A percentile compares a stretch with the other conserved stretches of the same genome.
phyloP scores from a whole-genome alignment of 2,329 filamentous ascomycete species.

The Metarhizium anisopliae region DNA sequence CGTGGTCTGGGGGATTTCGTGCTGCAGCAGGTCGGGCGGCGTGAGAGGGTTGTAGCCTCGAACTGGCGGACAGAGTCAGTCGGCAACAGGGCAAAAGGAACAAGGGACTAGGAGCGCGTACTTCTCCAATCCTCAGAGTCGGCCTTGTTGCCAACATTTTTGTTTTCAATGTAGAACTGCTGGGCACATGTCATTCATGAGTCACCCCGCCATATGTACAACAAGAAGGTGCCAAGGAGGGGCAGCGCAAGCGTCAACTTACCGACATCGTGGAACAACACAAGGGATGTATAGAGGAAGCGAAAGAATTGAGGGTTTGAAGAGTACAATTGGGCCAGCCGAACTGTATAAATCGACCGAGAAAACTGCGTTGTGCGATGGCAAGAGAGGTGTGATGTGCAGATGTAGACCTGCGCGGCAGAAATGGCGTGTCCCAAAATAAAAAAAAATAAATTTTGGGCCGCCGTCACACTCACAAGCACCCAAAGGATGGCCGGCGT shows the following conservation, averaged over 20 bases:
- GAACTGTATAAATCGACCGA: conserved; percentile 4
- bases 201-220: conserved; percentile 13
- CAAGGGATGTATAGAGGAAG: background rate
- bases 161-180: conserved; percentile 67
- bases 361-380: conserved; percentile 9
- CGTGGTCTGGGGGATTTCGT: conserved; percentile 65
- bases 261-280: conserved; percentile 7
- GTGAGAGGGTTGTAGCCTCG: conserved; percentile 90
- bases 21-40: conserved; percentile 86
- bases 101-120: conserved; percentile 31
- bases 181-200: conserved; percentile 12
- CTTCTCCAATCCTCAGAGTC: conserved; percentile 76
- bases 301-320: background rate
- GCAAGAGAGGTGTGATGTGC: conserved; percentile 2
- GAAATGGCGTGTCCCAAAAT: background rate
- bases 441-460: background rate
- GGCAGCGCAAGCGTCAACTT: background rate
- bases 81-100: conserved; percentile 1
- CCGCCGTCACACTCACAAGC: background rate
- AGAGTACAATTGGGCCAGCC: background rate
- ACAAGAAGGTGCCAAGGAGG: background rate
- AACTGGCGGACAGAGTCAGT: conserved; percentile 36
- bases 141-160: conserved; percentile 65
- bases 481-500: background rate
- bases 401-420: background rate